A percentile compares a stretch with the other conserved stretches of the same genome.
phyloP scores from a whole-genome alignment of 2,329 filamentous ascomycete species.

The Magnaporthiopsis rhizophila region DNA sequence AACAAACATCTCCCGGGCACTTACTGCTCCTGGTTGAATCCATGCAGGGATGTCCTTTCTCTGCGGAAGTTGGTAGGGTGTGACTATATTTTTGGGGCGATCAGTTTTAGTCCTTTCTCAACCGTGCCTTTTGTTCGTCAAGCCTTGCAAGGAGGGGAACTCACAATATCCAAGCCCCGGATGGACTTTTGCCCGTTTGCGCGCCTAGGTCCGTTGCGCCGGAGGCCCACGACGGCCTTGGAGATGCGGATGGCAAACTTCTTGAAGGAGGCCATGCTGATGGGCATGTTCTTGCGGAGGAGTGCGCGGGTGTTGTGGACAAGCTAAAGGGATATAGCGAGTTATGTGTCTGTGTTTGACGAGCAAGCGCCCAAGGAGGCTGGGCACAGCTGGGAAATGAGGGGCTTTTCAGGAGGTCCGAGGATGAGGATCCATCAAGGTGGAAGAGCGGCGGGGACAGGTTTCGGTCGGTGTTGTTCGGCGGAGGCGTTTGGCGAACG shows the following conservation, averaged over 20 bases:
- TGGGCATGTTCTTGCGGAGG: background rate
- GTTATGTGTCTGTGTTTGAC: background rate
- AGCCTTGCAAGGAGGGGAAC: background rate
- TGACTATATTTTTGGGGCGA: background rate
- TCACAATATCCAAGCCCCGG: background rate
- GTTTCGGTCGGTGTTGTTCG: background rate
- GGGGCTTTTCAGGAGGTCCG: background rate
- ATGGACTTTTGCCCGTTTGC: background rate
- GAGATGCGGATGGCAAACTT: slow-evolving; percentile 1
- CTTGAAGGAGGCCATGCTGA: background rate
- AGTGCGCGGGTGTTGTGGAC: no score
- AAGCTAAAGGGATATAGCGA: no score
- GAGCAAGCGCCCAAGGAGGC: background rate
- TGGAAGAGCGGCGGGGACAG: background rate
- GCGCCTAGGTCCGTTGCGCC: background rate
- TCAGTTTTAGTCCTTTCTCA: no score
- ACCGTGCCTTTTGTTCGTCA: no score
- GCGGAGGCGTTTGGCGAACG: background rate
- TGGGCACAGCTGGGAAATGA: background rate
- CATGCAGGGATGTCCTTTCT: slow-evolving; percentile 1
- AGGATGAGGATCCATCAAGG: background rate
- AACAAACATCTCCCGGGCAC: background rate
- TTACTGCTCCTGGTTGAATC: slow-evolving; percentile 2
- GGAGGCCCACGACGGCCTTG: background rate
- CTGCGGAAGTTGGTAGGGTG: slow-evolving; percentile 5